Evolutionary conservation across 192 early-diverging fungal genomes (phyloP), one percentile per base, ranked within the genome.

Genomic region (Martensiomyces pterosporus): DNA sequence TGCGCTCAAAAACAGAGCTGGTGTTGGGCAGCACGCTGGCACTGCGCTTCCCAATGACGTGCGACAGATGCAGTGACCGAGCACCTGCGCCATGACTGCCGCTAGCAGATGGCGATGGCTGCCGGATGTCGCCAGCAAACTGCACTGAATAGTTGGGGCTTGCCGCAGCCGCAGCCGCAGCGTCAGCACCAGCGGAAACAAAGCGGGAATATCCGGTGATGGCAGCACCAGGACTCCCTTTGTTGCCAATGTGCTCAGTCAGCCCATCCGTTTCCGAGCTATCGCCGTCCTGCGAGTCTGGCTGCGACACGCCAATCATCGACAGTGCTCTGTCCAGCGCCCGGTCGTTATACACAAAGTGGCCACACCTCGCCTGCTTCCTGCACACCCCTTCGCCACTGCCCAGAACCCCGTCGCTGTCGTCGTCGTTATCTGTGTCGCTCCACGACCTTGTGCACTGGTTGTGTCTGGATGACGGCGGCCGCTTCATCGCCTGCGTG

Each of bases 301-400:
- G 19, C 24, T 72, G 52, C 17, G 63, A 44, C n/a, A 57, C 51
- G 17, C 70, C 70, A 40, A 74, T 74, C 70, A 74, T 74, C n/a
- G 70, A 74, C 17, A 74, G 64, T 16, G 70, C 70, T 4, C 70
- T 59, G 33, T 41, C 49, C 17, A 66, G 43, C 1, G 60, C 47
- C 36, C 56, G 64, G 46, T 66, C 54, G n/a, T 62, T 57, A 12
- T 49, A 50, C 5, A 24, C 42, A 9, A 17, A 24, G 32, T 9
- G 13, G 21, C 18, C 47, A 9, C 6, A 38, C 43, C 18, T 42
- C 45, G 15, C 48, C 57, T 21, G 27, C 44, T 6, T 27, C 44
- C 27, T 29, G 22, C 5, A 34, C 64, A 27, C 42, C 24, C 51
- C 19, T 14, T 50, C 47, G n/a, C 24, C 26, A 17, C 24, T 23